These are phyloP conservation scores for Dicorynia guianensis DNA, from an alignment of 306 rosid genomes.

Conservation along the genomic window DNA sequence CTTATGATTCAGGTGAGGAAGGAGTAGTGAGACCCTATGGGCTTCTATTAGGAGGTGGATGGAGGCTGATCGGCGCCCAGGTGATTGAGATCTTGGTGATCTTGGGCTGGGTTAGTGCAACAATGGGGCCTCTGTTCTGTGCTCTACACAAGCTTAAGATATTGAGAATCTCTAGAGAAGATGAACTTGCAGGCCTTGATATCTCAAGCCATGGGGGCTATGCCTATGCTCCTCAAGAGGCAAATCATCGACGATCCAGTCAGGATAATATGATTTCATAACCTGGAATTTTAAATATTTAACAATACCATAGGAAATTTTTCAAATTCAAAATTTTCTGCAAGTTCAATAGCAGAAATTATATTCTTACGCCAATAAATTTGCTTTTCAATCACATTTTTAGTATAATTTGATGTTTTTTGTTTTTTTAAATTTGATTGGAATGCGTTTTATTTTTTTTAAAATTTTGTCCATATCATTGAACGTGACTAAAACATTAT, in stretches of 20 bases:
- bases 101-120: slow-evolving; percentile 68
- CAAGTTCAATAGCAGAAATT: background rate
- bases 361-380: too few species aligned
- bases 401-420: too few species aligned
- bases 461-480: too few species aligned
- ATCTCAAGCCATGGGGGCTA: slow-evolving; percentile 75
- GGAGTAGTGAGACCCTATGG: slow-evolving; percentile 62
- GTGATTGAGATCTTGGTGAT: slow-evolving; percentile 59
- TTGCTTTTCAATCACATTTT: too few species aligned
- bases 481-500: too few species aligned
- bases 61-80: slow-evolving; percentile 75
- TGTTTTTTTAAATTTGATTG: too few species aligned
- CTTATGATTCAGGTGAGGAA: slow-evolving; percentile 44
- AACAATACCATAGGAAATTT: background rate
- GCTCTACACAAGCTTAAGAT: slow-evolving; percentile 55
- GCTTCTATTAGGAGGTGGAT: slow-evolving; percentile 72
- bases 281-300: background rate
- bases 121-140: slow-evolving; percentile 75
- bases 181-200: slow-evolving; percentile 74
- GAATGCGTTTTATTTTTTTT: too few species aligned
- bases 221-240: slow-evolving; percentile 62
- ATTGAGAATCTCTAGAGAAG: slow-evolving; percentile 58
- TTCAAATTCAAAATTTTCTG: background rate
- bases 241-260: slow-evolving; percentile 37
- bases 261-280: slow-evolving; percentile 30